Evolutionary conservation across 2,329 filamentous ascomycete genomes (phyloP), one percentile per base, ranked within the genome.

Genomic region (Penicillium sp.): DNA sequence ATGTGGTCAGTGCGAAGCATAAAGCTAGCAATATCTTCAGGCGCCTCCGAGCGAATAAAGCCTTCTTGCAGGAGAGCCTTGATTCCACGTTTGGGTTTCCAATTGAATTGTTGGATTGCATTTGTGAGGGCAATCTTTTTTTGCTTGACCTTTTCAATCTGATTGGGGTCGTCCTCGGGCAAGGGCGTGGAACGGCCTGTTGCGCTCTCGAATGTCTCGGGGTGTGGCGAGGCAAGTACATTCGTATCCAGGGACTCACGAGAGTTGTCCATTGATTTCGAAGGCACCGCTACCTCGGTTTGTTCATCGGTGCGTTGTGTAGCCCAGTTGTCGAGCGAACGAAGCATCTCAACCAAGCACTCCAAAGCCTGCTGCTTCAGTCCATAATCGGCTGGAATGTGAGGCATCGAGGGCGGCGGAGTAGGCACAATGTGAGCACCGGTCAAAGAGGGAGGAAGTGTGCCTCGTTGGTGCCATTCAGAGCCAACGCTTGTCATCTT

Each of bases 91-190:
- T 99, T 99, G 0, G 95, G 92, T 72, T 99, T 99, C 80, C 93
- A 97, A 72, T 99, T 99, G 81, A 99, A 99, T 58, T 91, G 89
- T 47, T 88, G 86, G 51, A 97, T 89, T 2, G 90, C 93, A 65
- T 96, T 94, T 49, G 87, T 90, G 57, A 97, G 77, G 0, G 94
- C 94, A 6, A 91, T 97, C 77, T 99, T 99, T 58, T 89, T 85
- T 56, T 92, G 90, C 76, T 97, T 97, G 52, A 92, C 91, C 72
- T 89, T 95, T 68, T 97, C 94, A n/a, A 99, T 80, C 66, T 97
- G 89, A 58, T 87, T 91, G 0, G 93, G 93, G 67, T 99, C 94
- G 68, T 99, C 95, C 54, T 97, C 92, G 3, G 86, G 75, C 24
- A 87, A 77, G 18, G 86, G 89, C 0, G 90, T 92, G 24, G 73